phyloP scores from a whole-genome alignment of 257 asterid species.

The Cordia subcordata region DNA sequence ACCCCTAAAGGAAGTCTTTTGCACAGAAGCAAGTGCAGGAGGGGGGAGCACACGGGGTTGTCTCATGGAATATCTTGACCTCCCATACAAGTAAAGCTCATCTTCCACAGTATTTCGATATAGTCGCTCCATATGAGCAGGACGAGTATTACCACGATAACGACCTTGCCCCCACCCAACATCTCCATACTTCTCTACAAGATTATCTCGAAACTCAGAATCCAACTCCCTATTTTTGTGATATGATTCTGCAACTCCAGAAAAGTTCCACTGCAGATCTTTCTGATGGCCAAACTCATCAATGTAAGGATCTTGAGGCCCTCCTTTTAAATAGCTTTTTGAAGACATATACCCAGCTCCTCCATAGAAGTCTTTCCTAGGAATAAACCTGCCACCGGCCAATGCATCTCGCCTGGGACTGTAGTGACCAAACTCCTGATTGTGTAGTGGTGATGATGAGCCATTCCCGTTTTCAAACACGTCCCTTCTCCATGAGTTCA shows the following conservation, averaged over 20 bases:
- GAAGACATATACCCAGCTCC: slow-evolving; percentile 57
- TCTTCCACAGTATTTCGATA: slow-evolving; percentile 66
- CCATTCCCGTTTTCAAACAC: slow-evolving; percentile 44
- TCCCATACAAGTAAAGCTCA: slow-evolving; percentile 65
- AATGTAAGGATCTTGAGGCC: slow-evolving; percentile 43
- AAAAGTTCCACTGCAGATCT: slow-evolving; percentile 61
- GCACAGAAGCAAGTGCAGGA: slow-evolving; percentile 60
- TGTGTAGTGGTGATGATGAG: slow-evolving; percentile 38
- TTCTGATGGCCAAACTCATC: slow-evolving; percentile 68
- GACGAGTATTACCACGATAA: slow-evolving; percentile 36
- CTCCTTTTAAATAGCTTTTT: slow-evolving; percentile 41
- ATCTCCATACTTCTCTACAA: slow-evolving; percentile 53
- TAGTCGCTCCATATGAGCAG: slow-evolving; percentile 52
- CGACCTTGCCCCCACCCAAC: slow-evolving; percentile 62
- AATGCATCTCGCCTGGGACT: slow-evolving; percentile 62
- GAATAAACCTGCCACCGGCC: slow-evolving; percentile 49
- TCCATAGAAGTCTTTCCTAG: slow-evolving; percentile 58
- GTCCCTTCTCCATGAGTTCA: slow-evolving; percentile 69
- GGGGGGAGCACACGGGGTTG: slow-evolving; percentile 98
- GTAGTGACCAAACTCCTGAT: slow-evolving; percentile 53
- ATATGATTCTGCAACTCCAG: slow-evolving; percentile 51
- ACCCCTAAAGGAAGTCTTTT: slow-evolving; percentile 46
- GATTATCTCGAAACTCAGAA: slow-evolving; percentile 49
- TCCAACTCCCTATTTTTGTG: slow-evolving; percentile 56
- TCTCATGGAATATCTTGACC: slow-evolving; percentile 78